Evolutionary conservation across 225 moss, liverwort and hornwort species (phyloP).

Genomic region (Pseudoscleropodium purum): DNA sequence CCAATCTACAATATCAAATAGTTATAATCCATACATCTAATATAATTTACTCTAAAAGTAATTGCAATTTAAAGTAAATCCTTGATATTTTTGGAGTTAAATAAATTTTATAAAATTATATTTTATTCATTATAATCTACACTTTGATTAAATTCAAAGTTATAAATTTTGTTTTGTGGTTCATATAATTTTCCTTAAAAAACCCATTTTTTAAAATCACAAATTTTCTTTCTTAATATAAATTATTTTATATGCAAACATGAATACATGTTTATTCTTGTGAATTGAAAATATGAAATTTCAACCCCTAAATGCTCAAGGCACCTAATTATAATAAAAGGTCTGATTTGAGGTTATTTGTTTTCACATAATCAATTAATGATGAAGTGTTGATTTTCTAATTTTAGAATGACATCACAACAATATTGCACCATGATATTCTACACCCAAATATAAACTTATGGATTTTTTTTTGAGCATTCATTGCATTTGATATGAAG

Average conservation of each 20-base stretch:
- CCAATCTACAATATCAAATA: background rate
- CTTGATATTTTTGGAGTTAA: background rate
- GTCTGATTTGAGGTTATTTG: background rate
- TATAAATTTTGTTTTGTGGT: background rate
- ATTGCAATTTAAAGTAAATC: background rate
- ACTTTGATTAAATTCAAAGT: background rate
- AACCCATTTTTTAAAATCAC: fast-evolving
- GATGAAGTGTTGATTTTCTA: background rate
- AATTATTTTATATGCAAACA: background rate
- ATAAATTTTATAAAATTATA: background rate
- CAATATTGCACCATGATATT: background rate
- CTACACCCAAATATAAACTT: background rate
- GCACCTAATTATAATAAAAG: background rate
- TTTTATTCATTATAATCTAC: background rate
- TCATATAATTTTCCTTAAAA: background rate
- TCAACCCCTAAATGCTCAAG: background rate
- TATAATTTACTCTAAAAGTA: background rate
- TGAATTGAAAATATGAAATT: background rate
- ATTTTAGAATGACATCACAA: background rate
- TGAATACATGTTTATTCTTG: background rate
- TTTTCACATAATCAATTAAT: background rate
- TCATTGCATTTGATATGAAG: too few relatives aligned
- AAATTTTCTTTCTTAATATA: background rate
- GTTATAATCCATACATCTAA: fast-evolving
- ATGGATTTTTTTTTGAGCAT: background rate